Conservation (phyloP, 257 asterid genomes). For the Plantago ovata region DNA sequence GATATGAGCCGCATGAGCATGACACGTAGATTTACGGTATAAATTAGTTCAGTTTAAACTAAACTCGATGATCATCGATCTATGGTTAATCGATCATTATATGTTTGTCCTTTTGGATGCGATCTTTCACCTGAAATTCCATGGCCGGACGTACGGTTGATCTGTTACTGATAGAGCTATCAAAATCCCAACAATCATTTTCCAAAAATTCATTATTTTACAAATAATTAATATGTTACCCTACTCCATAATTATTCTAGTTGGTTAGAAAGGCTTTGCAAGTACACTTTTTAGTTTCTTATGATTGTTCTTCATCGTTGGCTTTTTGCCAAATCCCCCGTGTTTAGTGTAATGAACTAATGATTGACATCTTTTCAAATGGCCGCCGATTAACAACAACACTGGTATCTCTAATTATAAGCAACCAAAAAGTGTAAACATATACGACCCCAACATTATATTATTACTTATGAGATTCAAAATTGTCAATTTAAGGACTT, state of each 20-base stretch:
- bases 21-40: too few species aligned
- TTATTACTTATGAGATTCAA: too few species aligned
- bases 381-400: too few species aligned
- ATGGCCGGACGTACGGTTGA: constrained; percentile 11
- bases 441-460: too few species aligned
- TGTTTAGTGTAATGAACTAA: too few species aligned
- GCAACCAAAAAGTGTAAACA: too few species aligned
- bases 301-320: not conserved
- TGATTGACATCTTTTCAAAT: too few species aligned
- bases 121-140: constrained; percentile 3
- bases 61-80: not conserved
- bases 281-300: not conserved
- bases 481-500: too few species aligned
- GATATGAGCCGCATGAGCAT: too few species aligned
- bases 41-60: too few species aligned
- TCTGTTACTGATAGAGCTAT: constrained; percentile 15
- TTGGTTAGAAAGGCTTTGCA: too few species aligned
- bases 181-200: constrained; percentile 9
- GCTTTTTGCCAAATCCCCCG: not conserved
- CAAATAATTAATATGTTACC: not conserved
- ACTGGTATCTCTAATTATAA: too few species aligned
- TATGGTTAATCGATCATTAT: not conserved
- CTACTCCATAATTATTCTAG: not conserved
- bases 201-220: not conserved
- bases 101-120: constrained; percentile 11